Evolutionary conservation across 805 yeast species (phyloP).

Genomic region (Candida hungchunana): DNA sequence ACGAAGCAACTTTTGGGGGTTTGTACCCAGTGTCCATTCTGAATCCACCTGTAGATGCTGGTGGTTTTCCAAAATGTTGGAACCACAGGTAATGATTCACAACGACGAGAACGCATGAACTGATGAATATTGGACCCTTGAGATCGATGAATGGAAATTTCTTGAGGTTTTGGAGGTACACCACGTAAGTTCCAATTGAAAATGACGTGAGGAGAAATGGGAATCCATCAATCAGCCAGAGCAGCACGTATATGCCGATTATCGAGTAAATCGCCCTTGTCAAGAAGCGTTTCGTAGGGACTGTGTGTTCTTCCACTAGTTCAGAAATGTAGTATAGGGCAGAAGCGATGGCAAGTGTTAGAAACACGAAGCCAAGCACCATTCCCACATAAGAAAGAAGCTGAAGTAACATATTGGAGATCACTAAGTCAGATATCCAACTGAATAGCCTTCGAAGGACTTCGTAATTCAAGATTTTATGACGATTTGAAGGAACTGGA

Average conservation of each 20-base stretch:
- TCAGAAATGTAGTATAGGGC: conserved; percentile 91
- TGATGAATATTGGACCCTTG: conserved; percentile 63
- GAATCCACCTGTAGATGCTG: conserved; percentile 60
- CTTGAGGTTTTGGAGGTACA: conserved; percentile 73
- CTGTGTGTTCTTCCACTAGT: conserved; percentile 88
- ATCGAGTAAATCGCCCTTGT: conserved; percentile 58
- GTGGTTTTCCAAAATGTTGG: conserved; percentile 63
- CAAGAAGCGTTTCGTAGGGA: conserved; percentile 71
- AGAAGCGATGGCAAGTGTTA: conserved; percentile 74
- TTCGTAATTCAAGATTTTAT: no score
- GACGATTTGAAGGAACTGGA: no score
- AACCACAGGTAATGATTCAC: conserved; percentile 90
- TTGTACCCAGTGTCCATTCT: conserved; percentile 53
- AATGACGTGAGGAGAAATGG: conserved; percentile 66
- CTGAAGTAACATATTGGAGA: conserved; percentile 50
- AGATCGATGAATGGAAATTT: conserved; percentile 82
- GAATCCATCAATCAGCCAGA: conserved; percentile 73
- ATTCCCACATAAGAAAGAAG: conserved; percentile 58
- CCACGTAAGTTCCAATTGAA: conserved; percentile 63
- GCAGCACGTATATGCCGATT: conserved; percentile 48
- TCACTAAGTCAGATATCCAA: no score
- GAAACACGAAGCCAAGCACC: conserved; percentile 53
- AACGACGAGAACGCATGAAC: conserved; percentile 68
- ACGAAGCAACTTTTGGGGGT: conserved; percentile 70
- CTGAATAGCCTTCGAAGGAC: no score